phyloP scores from a whole-genome alignment of 2,329 filamentous ascomycete species.

The Bipolaris zeicola region DNA sequence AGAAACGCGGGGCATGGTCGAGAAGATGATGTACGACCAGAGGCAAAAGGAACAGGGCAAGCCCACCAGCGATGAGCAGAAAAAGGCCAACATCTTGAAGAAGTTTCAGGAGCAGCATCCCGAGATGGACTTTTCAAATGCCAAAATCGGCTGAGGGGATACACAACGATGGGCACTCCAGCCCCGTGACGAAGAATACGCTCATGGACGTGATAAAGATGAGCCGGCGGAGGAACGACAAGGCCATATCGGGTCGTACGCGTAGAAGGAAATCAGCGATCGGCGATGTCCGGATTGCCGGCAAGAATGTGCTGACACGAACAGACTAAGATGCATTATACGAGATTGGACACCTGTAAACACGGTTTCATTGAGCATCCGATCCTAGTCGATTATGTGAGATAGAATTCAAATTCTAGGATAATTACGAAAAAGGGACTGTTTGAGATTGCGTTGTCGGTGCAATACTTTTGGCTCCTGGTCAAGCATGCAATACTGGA shows the following conservation, averaged over 20 bases:
- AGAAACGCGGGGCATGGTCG: constrained; percentile 94
- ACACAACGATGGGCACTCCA: not conserved
- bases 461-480: not conserved
- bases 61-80: constrained; percentile 91
- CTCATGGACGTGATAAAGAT: not conserved
- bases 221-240: not conserved
- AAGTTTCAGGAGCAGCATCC: constrained; percentile 84
- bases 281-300: not conserved
- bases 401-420: not conserved
- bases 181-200: not conserved
- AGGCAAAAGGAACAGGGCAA: constrained; percentile 91
- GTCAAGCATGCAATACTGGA: not conserved
- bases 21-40: constrained; percentile 99
- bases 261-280: not conserved
- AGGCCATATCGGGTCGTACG: not conserved
- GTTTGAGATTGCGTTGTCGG: not conserved
- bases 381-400: not conserved
- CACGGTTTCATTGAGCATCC: not conserved
- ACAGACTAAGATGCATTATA: not conserved
- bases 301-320: not conserved
- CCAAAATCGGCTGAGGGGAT: constrained; percentile 59
- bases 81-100: constrained; percentile 89
- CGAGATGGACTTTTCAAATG: constrained; percentile 72
- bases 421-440: not conserved
- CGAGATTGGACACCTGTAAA: not conserved